Conservation (phyloP, 768 basidiomycete genomes). For the Serendipita indica region DNA sequence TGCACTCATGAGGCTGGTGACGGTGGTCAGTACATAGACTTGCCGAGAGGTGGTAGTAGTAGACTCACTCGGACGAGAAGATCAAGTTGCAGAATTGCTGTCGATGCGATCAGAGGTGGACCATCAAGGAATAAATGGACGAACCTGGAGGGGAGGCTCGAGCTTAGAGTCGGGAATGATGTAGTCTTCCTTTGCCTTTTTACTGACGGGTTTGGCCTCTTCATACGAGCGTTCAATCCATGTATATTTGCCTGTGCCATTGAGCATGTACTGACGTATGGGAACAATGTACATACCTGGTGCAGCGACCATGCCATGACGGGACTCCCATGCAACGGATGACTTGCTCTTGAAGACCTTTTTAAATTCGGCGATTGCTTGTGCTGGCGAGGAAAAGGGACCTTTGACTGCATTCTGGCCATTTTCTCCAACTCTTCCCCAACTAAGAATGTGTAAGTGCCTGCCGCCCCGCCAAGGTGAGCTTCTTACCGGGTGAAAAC, state of each 20-base stretch:
- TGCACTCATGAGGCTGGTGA: constrained; percentile 34
- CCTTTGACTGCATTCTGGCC: constrained; percentile 41
- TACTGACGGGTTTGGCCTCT: constrained; percentile 21
- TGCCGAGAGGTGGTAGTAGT: background rate
- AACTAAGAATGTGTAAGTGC: background rate
- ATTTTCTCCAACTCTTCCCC: constrained; percentile 37
- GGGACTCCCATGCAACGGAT: constrained; percentile 33
- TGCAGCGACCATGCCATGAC: constrained; percentile 37
- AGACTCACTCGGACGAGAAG: constrained; percentile 33
- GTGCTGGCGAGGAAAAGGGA: constrained; percentile 25
- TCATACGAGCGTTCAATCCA: constrained; percentile 37
- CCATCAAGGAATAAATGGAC: background rate
- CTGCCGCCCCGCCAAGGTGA: no score
- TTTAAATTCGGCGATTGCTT: constrained; percentile 39
- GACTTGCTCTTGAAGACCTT: constrained; percentile 46
- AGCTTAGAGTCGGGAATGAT: constrained; percentile 35
- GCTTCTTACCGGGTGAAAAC: constrained; percentile 42
- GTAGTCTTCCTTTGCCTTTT: constrained; percentile 23
- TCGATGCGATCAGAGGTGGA: background rate
- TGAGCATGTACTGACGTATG: background rate
- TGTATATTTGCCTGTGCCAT: constrained; percentile 38
- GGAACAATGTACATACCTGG: constrained; percentile 25
- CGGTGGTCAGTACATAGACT: background rate
- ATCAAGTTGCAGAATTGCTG: constrained; percentile 35
- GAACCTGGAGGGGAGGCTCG: constrained; percentile 25